Conservation (phyloP, 108 stramenopile species). For the Thalassiosira profunda region DNA sequence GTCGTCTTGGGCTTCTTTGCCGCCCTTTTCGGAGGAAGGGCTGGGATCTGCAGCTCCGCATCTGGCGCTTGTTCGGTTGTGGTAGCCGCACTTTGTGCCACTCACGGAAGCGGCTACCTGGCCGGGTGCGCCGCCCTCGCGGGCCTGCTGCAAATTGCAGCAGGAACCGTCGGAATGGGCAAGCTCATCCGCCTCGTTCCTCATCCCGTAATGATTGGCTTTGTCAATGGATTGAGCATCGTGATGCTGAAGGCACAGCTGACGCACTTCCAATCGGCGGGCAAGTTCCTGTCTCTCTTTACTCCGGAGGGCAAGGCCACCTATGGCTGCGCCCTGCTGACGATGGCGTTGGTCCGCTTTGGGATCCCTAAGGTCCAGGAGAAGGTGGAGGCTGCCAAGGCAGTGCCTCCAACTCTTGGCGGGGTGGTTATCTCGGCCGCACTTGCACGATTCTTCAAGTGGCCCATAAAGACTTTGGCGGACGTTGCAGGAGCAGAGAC, state of each 20-base stretch:
- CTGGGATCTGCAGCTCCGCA: conserved; percentile 89
- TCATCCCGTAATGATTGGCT: conserved; percentile 93
- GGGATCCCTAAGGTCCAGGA: conserved; percentile 55
- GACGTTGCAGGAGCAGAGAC: conserved; percentile 48
- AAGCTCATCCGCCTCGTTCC: conserved; percentile 86
- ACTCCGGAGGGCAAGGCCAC: conserved; percentile 45
- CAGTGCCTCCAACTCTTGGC: conserved; percentile 70
- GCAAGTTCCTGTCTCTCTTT: conserved; percentile 46
- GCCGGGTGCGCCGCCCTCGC: conserved; percentile 81
- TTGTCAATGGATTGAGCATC: conserved; percentile 92
- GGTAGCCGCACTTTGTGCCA: conserved; percentile 72
- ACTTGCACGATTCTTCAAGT: conserved; percentile 43
- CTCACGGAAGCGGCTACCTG: conserved; percentile 78
- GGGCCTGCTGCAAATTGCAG: conserved; percentile 75
- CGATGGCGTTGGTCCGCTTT: conserved; percentile 61
- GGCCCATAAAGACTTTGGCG: conserved; percentile 68
- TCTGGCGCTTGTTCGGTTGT: conserved; percentile 90
- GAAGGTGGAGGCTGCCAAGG: conserved; percentile 47
- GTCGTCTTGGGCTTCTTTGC: conserved; percentile 88
- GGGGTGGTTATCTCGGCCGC: conserved; percentile 58
- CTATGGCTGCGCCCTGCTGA: conserved; percentile 64
- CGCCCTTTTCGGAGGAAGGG: conserved; percentile 73
- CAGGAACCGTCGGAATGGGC: conserved; percentile 69
- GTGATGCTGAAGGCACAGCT: conserved; percentile 93
- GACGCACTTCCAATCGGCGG: conserved; percentile 66